Conservation (phyloP, 2,329 filamentous ascomycete species). For the Coniosporium tulheliwenetii region DNA sequence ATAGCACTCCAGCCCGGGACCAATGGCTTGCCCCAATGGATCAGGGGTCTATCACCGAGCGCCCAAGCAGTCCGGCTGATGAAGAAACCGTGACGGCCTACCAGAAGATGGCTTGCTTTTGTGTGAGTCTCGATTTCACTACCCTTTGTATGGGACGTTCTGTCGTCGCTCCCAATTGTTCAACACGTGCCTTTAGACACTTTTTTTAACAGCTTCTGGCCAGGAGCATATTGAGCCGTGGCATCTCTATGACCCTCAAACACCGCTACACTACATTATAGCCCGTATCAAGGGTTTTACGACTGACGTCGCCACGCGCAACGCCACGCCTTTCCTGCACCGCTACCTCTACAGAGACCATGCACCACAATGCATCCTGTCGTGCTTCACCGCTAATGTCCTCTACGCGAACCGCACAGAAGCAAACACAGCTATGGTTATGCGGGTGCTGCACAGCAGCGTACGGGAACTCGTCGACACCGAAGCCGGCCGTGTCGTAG, state of each 20-base stretch:
- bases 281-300: slow-evolving; percentile 12
- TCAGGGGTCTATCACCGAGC: too few relatives aligned
- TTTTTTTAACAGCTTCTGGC: slow-evolving; percentile 8
- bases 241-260: slow-evolving; percentile 14
- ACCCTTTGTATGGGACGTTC: neutral
- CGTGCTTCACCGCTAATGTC: slow-evolving; percentile 15
- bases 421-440: slow-evolving; percentile 13
- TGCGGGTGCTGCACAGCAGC: slow-evolving; percentile 11
- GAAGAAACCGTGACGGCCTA: too few relatives aligned
- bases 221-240: slow-evolving; percentile 11
- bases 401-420: slow-evolving; percentile 15
- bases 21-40: too few relatives aligned
- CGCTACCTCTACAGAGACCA: slow-evolving; percentile 12
- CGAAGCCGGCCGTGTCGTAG: slow-evolving; percentile 2
- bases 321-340: slow-evolving; percentile 16
- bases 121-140: too few relatives aligned
- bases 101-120: too few relatives aligned
- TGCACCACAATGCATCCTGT: slow-evolving; percentile 13
- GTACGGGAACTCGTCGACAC: slow-evolving; percentile 8
- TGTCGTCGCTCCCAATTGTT: neutral
- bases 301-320: slow-evolving; percentile 11
- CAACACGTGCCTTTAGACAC: slow-evolving; percentile 4
- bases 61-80: too few relatives aligned
- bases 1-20: too few relatives aligned
- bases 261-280: slow-evolving; percentile 11